phyloP scores from a whole-genome alignment of 1,284 basidiomycete genomes.

The Athelia psychrophila region DNA sequence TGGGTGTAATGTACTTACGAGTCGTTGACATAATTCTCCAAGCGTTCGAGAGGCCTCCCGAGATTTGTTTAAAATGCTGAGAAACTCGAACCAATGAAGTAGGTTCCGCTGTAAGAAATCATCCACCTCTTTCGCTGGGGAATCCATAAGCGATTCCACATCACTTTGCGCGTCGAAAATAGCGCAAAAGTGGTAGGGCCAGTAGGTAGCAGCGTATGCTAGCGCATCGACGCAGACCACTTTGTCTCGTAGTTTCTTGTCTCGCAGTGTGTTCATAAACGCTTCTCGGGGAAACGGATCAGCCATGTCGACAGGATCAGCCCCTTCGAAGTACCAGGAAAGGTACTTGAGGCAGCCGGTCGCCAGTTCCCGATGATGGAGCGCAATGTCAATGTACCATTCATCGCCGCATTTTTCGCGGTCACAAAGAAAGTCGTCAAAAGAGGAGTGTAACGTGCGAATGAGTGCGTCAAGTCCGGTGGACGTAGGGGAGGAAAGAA shows the following conservation, averaged over 20 bases:
- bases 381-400: constrained; percentile 26
- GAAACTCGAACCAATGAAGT: constrained; percentile 28
- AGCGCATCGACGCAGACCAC: constrained; percentile 18
- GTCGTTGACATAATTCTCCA: constrained; percentile 22
- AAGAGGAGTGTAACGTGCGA: constrained; percentile 28
- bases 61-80: constrained; percentile 24
- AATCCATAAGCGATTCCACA: constrained; percentile 5
- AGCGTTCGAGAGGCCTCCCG: constrained; percentile 28
- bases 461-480: constrained; percentile 25
- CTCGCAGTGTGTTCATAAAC: constrained; percentile 4
- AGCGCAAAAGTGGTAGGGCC: constrained; percentile 26
- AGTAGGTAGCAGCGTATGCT: constrained; percentile 19
- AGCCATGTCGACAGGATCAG: too few species aligned
- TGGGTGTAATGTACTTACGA: constrained; percentile 16
- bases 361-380: constrained; percentile 7
- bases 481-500: constrained; percentile 14
- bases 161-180: constrained; percentile 3
- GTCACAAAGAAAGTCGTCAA: constrained; percentile 28
- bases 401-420: constrained; percentile 20
- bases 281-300: too few species aligned
- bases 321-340: too few species aligned
- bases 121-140: constrained; percentile 5
- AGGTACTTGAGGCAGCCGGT: too few species aligned
- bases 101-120: constrained; percentile 20
- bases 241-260: constrained; percentile 9